Percentiles rank a stretch among this genome's conserved stretches.
These are phyloP conservation scores for Misopates orontium DNA, from an alignment of 257 asterid species.

Conservation along the genomic window DNA sequence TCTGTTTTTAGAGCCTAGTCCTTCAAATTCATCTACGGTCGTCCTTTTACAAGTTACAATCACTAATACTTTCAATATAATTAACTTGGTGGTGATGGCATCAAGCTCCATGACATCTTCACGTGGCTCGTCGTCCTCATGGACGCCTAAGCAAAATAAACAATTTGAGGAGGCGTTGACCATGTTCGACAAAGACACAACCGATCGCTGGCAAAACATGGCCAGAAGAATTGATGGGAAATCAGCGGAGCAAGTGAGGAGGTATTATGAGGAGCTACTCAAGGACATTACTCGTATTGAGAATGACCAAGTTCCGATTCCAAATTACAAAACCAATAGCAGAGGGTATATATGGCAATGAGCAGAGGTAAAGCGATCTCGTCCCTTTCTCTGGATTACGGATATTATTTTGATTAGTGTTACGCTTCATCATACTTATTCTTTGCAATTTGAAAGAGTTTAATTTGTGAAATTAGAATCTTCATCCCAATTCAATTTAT, in stretches of 20 bases:
- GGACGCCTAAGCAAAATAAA: slow-evolving; percentile 35
- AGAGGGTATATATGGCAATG: slow-evolving; percentile 28
- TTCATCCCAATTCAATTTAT: too few relatives aligned
- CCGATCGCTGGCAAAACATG: slow-evolving; percentile 40
- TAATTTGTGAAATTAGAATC: too few relatives aligned
- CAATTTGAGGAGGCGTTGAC: slow-evolving; percentile 40
- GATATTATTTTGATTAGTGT: too few relatives aligned
- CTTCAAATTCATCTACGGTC: too few relatives aligned
- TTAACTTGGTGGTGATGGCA: slow-evolving; percentile 37
- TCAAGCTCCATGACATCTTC: slow-evolving; percentile 43
- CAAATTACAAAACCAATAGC: slow-evolving; percentile 30
- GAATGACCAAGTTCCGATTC: slow-evolving; percentile 38
- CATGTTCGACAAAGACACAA: slow-evolving; percentile 31
- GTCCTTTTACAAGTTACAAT: background rate
- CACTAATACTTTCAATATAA: background rate
- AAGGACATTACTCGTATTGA: slow-evolving; percentile 38
- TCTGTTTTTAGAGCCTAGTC: too few relatives aligned
- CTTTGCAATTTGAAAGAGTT: too few relatives aligned
- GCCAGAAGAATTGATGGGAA: slow-evolving; percentile 34
- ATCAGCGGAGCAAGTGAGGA: slow-evolving; percentile 35
- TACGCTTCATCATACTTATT: too few relatives aligned
- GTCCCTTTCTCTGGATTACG: too few relatives aligned
- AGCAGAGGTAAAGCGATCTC: slow-evolving; percentile 24
- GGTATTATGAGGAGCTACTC: slow-evolving; percentile 33
- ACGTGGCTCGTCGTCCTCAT: slow-evolving; percentile 34